Evolutionary conservation across 176 grass and related monocot genomes (phyloP), one percentile per base, ranked within the genome.

Genomic region (Poa annua): DNA sequence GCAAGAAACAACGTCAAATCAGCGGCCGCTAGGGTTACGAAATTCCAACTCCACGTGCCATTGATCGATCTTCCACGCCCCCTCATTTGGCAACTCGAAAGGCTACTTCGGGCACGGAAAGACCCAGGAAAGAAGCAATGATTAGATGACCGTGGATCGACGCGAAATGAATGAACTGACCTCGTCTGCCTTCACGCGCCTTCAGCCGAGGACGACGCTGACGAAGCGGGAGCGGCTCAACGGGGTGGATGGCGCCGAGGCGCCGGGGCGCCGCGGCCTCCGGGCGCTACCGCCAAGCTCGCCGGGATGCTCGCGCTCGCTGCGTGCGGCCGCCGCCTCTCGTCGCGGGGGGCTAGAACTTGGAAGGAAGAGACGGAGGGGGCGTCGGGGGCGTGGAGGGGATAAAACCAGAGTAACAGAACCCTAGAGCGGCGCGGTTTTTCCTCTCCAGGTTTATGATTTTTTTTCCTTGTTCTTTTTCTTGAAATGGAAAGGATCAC

Each of bases 371-470:
- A 9, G 29, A 39, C 42, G 47, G 12, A 48, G 45, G 56, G 12
- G 44, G 32, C 22, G 54, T 48, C 29, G 29, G 44, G 41, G 44
- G 9, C 44, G 44, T 45, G 44, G 25, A 50, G 76, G 57, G 17
- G 68, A 75, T 81, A 81, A 81, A 52, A 72, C 34, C 21, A 20
- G 35, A n/a, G 35, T 14, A 8, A 19, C 68, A 86, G 73, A 81
- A 66, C 77, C 77, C 77, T 86, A 81, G 47, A 64, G 11, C 53
- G 7, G 34, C 45, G 62, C 35, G 69, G 63, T 66, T 74, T 57
- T 74, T 64, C 11, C 10, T 21, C 17, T 10, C 1, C 19, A 63
- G 0, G 7, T 21, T 36, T 51, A 36, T 24, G 22, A 52, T 67
- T 12, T 35, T 44, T 17, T 5, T 39, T 42, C 41, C 41, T 65